A percentile compares a stretch with the other conserved stretches of the same genome.
phyloP scores from a whole-genome alignment of 345 rosid genomes.

The Microcos paniculata region DNA sequence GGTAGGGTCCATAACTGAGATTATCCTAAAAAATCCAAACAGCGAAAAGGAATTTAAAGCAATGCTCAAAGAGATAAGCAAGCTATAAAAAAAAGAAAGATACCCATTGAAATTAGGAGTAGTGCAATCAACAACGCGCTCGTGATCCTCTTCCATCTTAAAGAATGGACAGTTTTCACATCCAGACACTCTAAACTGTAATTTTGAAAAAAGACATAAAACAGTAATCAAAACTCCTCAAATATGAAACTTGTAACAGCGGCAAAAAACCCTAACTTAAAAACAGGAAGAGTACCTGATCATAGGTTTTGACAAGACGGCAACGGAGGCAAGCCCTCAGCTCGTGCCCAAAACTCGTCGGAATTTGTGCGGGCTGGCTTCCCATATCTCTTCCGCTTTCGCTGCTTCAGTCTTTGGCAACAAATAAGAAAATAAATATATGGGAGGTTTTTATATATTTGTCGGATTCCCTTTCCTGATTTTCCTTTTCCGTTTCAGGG shows the following conservation, averaged over 20 bases:
- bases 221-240: not conserved
- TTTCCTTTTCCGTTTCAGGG: too few relatives aligned
- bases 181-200: slow-evolving; percentile 60
- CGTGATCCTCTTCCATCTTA: slow-evolving; percentile 71
- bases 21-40: slow-evolving; percentile 47
- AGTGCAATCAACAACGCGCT: slow-evolving; percentile 68
- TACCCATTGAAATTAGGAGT: slow-evolving; percentile 77
- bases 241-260: not conserved
- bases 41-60: not conserved
- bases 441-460: too few relatives aligned
- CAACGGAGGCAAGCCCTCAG: slow-evolving; percentile 79
- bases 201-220: not conserved
- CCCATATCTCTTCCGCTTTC: slow-evolving; percentile 30
- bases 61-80: not conserved
- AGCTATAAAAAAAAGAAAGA: not conserved
- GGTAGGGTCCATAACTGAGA: slow-evolving; percentile 92
- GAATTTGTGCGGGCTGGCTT: slow-evolving; percentile 63
- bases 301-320: slow-evolving; percentile 82
- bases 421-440: not conserved
- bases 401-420: not conserved
- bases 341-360: slow-evolving; percentile 76
- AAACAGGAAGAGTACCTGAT: slow-evolving; percentile 41
- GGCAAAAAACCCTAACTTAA: not conserved
- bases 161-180: slow-evolving; percentile 76
- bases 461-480: too few relatives aligned